Evolutionary conservation across 768 basidiomycete genomes (phyloP), one percentile per base, ranked within the genome.

Genomic region (Auricularia cornea): DNA sequence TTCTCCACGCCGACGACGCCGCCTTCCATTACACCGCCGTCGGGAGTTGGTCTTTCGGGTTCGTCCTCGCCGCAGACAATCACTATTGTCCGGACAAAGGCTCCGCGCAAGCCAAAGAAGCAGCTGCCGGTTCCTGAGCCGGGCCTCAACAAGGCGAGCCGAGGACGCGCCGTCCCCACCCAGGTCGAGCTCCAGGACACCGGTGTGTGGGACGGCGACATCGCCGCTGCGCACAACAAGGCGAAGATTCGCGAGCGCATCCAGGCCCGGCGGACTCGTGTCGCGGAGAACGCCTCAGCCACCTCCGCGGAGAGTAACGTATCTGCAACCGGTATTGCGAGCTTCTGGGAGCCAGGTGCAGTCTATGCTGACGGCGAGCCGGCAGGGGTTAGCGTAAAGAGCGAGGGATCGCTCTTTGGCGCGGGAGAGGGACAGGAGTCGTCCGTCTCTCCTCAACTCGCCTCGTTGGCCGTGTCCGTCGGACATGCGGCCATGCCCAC

Each of bases 81-180:
- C 20, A 48, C 44, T 18, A 57, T 57, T 26, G 26, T 57, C 8
- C 54, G 54, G 4, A 26, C 54, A 16, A 57, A 57, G 54, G 54
- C 54, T 26, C 26, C 54, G 16, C 54, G 54, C 54, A 57, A 57
- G 54, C 54, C 54, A 16, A 57, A 57, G 54, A 57, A 57, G 54
- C 23, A n/a, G 54, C 54, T 57, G 5, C 54, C 54, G 26, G 28
- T 30, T 10, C 54, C 54, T 16, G 54, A 57, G 54, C 54, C 54
- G 4, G 54, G 54, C 26, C 54, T 57, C 26, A 30, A 16, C 28
- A 57, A 57, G 54, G 54, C 54, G 28, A 57, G 54, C 30, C 54
- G 54, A 3, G 54, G 54, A 16, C 54, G 54, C 20, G 54, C 54
- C 10, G 54, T 57, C 12, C 54, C 54, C 28, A 57, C 54, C 16